These are phyloP conservation scores for Mortierella sp. DNA, from an alignment of 371 early-diverging fungal species.

Conservation along the genomic window DNA sequence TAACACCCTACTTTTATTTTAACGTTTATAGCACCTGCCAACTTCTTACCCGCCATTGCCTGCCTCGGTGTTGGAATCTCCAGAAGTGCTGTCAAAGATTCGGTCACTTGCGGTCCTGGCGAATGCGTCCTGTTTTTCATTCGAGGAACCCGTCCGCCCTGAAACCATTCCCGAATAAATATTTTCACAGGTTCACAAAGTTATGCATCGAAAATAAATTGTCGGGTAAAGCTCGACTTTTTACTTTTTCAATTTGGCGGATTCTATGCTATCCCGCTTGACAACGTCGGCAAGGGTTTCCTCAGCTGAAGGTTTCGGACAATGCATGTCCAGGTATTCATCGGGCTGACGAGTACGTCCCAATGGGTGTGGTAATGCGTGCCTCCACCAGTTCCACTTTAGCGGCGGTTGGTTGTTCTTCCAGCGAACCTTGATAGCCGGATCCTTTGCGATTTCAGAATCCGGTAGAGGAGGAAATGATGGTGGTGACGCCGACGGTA, in stretches of 20 bases:
- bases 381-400: conserved; percentile 27
- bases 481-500: neutral
- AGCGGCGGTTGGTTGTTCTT: conserved; percentile 41
- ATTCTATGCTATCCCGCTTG: neutral
- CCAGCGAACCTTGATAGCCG: conserved; percentile 32
- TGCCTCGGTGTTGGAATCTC: conserved; percentile 49
- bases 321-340: conserved; percentile 26
- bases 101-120: conserved; percentile 47
- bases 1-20: neutral
- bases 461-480: neutral
- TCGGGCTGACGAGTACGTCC: conserved; percentile 32
- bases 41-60: conserved; percentile 54
- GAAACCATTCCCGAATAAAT: neutral
- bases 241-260: neutral
- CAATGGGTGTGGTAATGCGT: conserved; percentile 38
- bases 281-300: neutral
- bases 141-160: conserved; percentile 30
- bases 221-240: neutral
- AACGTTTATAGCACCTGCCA: conserved; percentile 41
- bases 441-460: neutral
- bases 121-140: conserved; percentile 45
- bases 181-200: neutral
- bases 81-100: conserved; percentile 54
- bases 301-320: conserved; percentile 6
- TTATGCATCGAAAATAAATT: neutral